These are phyloP conservation scores for Bassia scoparia DNA, from an alignment of 148 eudicot species.

Conservation along the genomic window DNA sequence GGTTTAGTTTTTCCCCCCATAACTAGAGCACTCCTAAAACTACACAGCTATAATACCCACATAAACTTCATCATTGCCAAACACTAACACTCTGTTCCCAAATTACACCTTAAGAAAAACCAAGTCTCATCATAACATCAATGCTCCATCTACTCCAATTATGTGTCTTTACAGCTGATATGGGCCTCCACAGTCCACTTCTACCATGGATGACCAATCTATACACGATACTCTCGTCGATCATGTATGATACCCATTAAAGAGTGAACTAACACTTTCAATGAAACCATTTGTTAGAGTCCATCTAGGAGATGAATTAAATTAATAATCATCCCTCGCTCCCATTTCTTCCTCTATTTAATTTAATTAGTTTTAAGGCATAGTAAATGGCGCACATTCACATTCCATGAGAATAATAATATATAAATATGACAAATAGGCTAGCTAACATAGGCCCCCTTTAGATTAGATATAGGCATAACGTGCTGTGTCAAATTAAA, in stretches of 20 bases:
- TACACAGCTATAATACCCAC: constrained; percentile 16
- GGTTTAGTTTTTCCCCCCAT: constrained; percentile 35
- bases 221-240: too few relatives aligned
- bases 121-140: constrained; percentile 16
- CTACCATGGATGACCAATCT: constrained; percentile 17
- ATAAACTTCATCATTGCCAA: constrained; percentile 14
- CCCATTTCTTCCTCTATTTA: neutral
- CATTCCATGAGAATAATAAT: constrained; percentile 30
- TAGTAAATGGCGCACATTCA: constrained; percentile 31
- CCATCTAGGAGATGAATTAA: neutral
- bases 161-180: constrained; percentile 19
- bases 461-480: constrained; percentile 36
- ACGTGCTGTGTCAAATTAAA: constrained; percentile 34
- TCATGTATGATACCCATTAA: too few relatives aligned
- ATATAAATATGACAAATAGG: constrained; percentile 31
- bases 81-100: constrained; percentile 9
- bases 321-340: neutral
- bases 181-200: constrained; percentile 25
- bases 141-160: constrained; percentile 12
- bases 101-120: constrained; percentile 5
- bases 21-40: constrained; percentile 17
- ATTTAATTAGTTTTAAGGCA: constrained; percentile 11
- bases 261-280: too few relatives aligned
- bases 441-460: constrained; percentile 34
- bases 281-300: neutral